phyloP scores from a whole-genome alignment of 257 asterid species.

The Petunia axillaris region DNA sequence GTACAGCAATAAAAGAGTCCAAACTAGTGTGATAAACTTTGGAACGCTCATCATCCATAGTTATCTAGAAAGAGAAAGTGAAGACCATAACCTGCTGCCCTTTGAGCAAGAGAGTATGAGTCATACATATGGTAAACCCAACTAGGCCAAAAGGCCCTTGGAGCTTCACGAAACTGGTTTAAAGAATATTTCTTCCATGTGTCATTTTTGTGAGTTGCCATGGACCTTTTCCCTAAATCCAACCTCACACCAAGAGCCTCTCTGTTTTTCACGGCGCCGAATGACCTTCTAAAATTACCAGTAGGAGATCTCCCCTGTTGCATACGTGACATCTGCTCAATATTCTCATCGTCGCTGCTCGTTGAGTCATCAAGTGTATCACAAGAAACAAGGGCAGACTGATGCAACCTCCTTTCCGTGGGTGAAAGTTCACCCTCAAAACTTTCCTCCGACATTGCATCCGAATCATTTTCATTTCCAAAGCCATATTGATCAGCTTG shows the following conservation, averaged over 20 bases:
- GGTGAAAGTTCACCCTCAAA: conserved; percentile 84
- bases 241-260: conserved; percentile 41
- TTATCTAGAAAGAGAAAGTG: neutral
- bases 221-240: conserved; percentile 38
- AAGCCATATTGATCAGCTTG: conserved; percentile 36
- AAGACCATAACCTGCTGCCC: conserved; percentile 75
- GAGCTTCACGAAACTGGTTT: conserved; percentile 59
- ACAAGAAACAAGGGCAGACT: conserved; percentile 59
- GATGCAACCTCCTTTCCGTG: conserved; percentile 77
- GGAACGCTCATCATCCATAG: conserved; percentile 23
- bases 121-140: conserved; percentile 96
- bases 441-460: conserved; percentile 82
- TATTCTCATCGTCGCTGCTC: conserved; percentile 81
- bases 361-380: conserved; percentile 54
- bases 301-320: conserved; percentile 44
- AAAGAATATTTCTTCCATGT: conserved; percentile 52
- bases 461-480: conserved; percentile 73
- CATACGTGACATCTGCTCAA: conserved; percentile 38
- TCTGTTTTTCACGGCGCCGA: conserved; percentile 37
- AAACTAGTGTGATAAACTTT: conserved; percentile 7
- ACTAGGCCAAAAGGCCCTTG: conserved; percentile 88
- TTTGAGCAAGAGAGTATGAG: conserved; percentile 81
- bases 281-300: conserved; percentile 44
- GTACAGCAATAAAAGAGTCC: neutral
- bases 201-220: conserved; percentile 37